A percentile compares a stretch with the other conserved stretches of the same genome.
These are phyloP conservation scores for Astrephomene gubernaculifera DNA, from an alignment of 139 green algal genomes.

Conservation along the genomic window DNA sequence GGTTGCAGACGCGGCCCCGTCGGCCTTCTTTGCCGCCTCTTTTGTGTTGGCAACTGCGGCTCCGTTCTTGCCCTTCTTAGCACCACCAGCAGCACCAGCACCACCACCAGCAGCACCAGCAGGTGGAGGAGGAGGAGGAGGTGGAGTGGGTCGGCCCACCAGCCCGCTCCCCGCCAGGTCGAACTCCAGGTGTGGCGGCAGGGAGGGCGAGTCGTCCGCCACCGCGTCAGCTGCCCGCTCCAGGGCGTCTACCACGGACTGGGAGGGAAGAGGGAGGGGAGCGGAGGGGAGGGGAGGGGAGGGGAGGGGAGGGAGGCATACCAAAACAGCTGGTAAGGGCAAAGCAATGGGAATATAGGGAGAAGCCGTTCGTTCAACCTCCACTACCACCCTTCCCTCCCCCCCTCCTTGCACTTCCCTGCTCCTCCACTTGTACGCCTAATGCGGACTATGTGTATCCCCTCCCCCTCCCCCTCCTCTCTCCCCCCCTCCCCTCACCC, in stretches of 20 bases:
- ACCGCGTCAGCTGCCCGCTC: slow-evolving; percentile 32
- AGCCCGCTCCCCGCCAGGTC: slow-evolving; percentile 27
- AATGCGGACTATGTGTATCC: not conserved
- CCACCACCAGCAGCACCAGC: no score
- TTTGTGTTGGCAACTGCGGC: not conserved
- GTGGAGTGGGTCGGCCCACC: not conserved
- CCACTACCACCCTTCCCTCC: not conserved
- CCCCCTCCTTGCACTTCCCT: no score
- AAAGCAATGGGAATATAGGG: not conserved
- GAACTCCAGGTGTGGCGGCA: slow-evolving; percentile 37
- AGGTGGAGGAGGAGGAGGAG: no score
- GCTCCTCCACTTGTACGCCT: no score
- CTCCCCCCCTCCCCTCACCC: not conserved
- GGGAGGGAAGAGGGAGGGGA: not conserved
- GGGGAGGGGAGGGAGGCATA: not conserved
- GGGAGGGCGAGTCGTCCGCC: slow-evolving; percentile 11
- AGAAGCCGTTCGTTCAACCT: not conserved
- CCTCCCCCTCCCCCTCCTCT: not conserved
- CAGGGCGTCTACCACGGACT: slow-evolving; percentile 24
- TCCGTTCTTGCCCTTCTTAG: not conserved
- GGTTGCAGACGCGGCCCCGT: no score
- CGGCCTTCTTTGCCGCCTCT: no score
- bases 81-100: no score
- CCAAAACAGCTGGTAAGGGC: not conserved
- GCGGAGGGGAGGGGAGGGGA: not conserved